Percentiles rank a stretch among this genome's conserved stretches.
phyloP scores from a whole-genome alignment of 116 monocot species.

The Papilionanthe hybrid region DNA sequence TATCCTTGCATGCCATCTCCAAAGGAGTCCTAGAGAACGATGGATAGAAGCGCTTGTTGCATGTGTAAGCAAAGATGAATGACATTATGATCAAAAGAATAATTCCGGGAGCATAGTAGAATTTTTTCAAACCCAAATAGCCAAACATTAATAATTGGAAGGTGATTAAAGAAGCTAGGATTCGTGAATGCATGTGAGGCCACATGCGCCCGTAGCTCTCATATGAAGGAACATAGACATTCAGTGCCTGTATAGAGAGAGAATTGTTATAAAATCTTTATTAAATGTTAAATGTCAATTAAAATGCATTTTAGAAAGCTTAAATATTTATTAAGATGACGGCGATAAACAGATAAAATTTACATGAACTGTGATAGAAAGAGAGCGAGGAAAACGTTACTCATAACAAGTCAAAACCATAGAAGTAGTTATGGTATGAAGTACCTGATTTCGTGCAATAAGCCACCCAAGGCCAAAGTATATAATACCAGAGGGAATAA shows the following conservation, averaged over 20 bases:
- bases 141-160: constrained; percentile 88
- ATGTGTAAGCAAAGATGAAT: constrained; percentile 45
- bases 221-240: constrained; percentile 68
- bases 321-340: too few species aligned
- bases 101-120: constrained; percentile 45
- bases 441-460: constrained; percentile 71
- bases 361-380: background rate
- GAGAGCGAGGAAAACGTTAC: background rate
- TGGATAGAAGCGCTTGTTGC: constrained; percentile 55
- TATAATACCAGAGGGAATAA: constrained; percentile 73
- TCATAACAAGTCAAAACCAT: too few species aligned
- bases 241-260: constrained; percentile 45
- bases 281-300: too few species aligned
- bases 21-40: constrained; percentile 58
- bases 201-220: constrained; percentile 95
- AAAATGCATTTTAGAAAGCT: too few species aligned
- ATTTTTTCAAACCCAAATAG: constrained; percentile 60
- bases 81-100: constrained; percentile 45
- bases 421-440: background rate
- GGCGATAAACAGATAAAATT: too few species aligned
- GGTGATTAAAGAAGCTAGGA: constrained; percentile 59
- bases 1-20: constrained; percentile 30
- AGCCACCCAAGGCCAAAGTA: constrained; percentile 94
- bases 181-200: constrained; percentile 88
- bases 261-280: too few species aligned